Percentiles rank a stretch among this genome's conserved stretches.
These are phyloP conservation scores for Amborella trichopoda DNA, from an alignment of 164 flowering plant genomes.

Conservation along the genomic window DNA sequence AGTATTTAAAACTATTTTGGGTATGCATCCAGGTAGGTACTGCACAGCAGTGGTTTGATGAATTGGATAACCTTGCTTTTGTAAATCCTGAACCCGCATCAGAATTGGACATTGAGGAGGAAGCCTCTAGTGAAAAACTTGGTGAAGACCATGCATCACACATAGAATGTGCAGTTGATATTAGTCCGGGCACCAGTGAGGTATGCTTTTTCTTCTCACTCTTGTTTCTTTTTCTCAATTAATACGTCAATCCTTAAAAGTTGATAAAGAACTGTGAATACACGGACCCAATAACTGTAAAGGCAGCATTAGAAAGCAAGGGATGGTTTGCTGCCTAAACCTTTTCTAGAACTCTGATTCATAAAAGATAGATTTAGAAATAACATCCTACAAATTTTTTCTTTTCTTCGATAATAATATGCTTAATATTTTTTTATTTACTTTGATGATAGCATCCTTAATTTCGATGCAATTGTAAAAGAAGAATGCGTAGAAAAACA, in stretches of 20 bases:
- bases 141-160: slow-evolving; percentile 21
- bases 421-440: no score
- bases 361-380: neutral
- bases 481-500: no score
- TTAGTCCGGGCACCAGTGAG: slow-evolving; percentile 93
- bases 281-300: no score
- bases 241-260: no score
- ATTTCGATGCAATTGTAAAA: no score
- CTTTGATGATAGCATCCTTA: no score
- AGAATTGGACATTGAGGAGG: slow-evolving; percentile 19
- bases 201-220: slow-evolving; percentile 22
- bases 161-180: slow-evolving; percentile 47
- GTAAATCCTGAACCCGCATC: slow-evolving; percentile 22
- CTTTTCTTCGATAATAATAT: no score
- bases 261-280: no score
- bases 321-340: neutral
- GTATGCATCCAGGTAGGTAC: slow-evolving; percentile 52
- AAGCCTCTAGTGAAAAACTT: slow-evolving; percentile 7
- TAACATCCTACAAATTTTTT: neutral
- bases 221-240: neutral
- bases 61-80: slow-evolving; percentile 65
- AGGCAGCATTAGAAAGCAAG: no score
- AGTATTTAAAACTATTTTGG: neutral
- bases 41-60: slow-evolving; percentile 92
- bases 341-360: neutral